A percentile compares a stretch with the other conserved stretches of the same genome.
These are phyloP conservation scores for Vigna angularis DNA, from an alignment of 306 rosid species.

Conservation along the genomic window DNA sequence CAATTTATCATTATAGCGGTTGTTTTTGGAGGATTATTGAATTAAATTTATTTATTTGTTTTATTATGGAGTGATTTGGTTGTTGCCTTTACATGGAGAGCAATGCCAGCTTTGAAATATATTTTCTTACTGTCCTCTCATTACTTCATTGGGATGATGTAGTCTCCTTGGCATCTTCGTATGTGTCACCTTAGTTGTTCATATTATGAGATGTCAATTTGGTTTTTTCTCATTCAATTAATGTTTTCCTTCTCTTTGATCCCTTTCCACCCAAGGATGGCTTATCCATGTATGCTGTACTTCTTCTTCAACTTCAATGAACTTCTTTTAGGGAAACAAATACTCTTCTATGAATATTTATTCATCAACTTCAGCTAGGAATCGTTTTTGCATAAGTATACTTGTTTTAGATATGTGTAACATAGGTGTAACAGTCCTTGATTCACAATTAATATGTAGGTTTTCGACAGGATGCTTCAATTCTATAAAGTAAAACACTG, in stretches of 20 bases:
- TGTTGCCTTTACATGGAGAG: not conserved
- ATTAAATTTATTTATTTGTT: not conserved
- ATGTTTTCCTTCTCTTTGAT: not conserved
- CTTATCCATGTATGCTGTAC: not conserved
- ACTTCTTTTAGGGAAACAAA: constrained; percentile 1
- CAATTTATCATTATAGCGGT: too few species aligned
- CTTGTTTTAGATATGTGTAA: constrained; percentile 29
- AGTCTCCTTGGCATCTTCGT: not conserved
- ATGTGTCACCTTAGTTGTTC: not conserved
- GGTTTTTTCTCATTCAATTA: not conserved
- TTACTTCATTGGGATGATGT: not conserved
- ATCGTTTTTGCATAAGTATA: constrained; percentile 7
- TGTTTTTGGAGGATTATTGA: too few species aligned
- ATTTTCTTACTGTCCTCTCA: not conserved
- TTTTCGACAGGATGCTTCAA: constrained; percentile 71
- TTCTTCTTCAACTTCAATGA: not conserved
- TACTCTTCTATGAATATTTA: constrained; percentile 30
- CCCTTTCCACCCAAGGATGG: not conserved
- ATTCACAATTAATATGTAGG: constrained; percentile 59
- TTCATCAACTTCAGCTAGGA: constrained; percentile 25
- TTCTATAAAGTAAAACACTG: constrained; percentile 50
- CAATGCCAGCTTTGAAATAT: not conserved
- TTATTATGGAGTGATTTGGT: not conserved
- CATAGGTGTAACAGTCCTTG: constrained; percentile 11
- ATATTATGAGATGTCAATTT: not conserved